Evolutionary conservation across 768 basidiomycete genomes (phyloP).

Genomic region (Boletus coccyginus): DNA sequence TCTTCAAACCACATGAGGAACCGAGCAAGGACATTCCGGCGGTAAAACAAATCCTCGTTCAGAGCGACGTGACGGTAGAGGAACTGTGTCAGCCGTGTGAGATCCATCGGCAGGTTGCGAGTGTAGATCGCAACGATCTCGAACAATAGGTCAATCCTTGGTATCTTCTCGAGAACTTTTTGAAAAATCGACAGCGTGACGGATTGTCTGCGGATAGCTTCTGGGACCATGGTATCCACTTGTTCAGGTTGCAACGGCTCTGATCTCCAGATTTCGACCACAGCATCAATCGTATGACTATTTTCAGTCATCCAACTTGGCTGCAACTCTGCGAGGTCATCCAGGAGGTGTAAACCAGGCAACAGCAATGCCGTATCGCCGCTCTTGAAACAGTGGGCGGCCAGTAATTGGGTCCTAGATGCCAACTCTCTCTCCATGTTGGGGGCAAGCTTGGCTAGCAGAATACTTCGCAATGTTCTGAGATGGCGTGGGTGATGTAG

Average conservation of each 20-base stretch:
- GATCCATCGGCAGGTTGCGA: conserved; percentile 77
- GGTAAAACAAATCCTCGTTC: conserved; percentile 62
- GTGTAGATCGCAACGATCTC: conserved; percentile 82
- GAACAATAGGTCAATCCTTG: conserved; percentile 85
- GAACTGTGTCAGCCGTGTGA: conserved; percentile 76
- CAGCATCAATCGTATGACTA: conserved; percentile 61
- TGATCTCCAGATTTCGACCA: conserved; percentile 70
- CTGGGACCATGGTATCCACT: conserved; percentile 41
- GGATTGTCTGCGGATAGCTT: conserved; percentile 56
- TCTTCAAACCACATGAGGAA: conserved; percentile 87
- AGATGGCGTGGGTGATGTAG: conserved; percentile 78
- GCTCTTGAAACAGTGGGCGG: conserved; percentile 48
- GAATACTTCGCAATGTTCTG: conserved; percentile 79
- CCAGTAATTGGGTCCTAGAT: conserved; percentile 54
- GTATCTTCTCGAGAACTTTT: conserved; percentile 61
- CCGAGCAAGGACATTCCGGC: conserved; percentile 78
- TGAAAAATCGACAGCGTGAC: conserved; percentile 78
- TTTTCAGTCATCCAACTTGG: conserved; percentile 73
- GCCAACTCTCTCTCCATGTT: conserved; percentile 67
- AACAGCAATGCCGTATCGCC: conserved; percentile 50
- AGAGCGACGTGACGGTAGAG: conserved; percentile 83
- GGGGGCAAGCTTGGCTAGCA: conserved; percentile 77
- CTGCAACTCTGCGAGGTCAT: conserved; percentile 67
- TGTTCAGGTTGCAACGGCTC: conserved; percentile 47
- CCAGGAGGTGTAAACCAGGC: conserved; percentile 73